Base-by-base conservation (phyloP, 495 filamentous ascomycete species). In the Penicillium soppii region DNA sequence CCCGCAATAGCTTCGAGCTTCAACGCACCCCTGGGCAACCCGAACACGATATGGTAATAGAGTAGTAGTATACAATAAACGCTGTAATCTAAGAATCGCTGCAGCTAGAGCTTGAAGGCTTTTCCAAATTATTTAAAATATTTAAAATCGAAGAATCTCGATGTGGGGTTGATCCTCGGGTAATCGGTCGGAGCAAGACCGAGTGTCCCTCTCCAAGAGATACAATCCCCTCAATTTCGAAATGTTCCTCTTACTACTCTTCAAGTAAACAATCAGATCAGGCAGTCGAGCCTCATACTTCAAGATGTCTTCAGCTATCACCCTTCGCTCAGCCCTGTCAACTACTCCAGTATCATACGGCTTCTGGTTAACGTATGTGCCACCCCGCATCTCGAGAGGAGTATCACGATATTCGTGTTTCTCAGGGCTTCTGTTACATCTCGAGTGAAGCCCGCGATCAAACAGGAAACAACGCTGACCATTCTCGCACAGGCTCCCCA, bases 281-380 rank as follows among this genome's bases (percentile, higher is more conserved):
- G 6, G 7, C 7, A 30, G 7, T 21, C 10, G 7, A n/a, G 20
- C 17, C 4, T 22, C 5, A 1, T 22, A 5, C 17, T 33, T 1
- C 9, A 32, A 2, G 9, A 41, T 49, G 47, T 41, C 47, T 40
- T 39, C 47, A 32, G 7, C 29, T 15, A 23, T 49, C 26, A 7
- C 26, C 21, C 47, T 49, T 5, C 47, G 47, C 17, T 40, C 47
- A 5, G 47, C 47, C 2, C 37, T 49, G 17, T 5, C 39, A 41
- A 23, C 23, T n/a, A 32, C 36, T 7, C 47, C 47, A 1, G 47
- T 49, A 17, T 27, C 68, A 27, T 68, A 58, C 33, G 68, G 68
- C n/a, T 71, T 71, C 59, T 71, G 68, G 68, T 62, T 71, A 51
- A 71, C 68, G 68, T 71, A 65, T 15, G 65, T 63, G 29, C 21